phyloP scores from a whole-genome alignment of 2,329 filamentous ascomycete genomes.

The Ophioceras dolichostomum region DNA sequence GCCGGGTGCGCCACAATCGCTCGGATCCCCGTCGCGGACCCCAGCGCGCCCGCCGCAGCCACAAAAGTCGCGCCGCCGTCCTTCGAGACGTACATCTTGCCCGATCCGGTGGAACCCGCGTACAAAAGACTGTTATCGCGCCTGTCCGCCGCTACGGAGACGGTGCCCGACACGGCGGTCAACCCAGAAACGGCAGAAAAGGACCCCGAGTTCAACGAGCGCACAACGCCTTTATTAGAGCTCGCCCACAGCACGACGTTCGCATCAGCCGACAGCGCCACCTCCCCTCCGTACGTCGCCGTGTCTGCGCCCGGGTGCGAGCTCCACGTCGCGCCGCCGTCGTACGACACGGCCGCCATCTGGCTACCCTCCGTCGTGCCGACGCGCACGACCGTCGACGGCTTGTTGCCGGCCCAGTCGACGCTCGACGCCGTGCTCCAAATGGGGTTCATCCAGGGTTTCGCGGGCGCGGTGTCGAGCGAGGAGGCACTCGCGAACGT shows the following conservation, averaged over 20 bases:
- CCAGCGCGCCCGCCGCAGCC: conserved; percentile 20
- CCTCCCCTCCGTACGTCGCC: conserved; percentile 26
- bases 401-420: conserved; percentile 34
- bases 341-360: conserved; percentile 33
- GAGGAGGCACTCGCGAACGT: conserved; percentile 25
- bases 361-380: conserved; percentile 29
- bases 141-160: conserved; percentile 42
- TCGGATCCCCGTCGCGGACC: conserved; percentile 32
- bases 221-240: conserved; percentile 24
- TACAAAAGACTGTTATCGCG: conserved; percentile 39
- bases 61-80: conserved; percentile 33
- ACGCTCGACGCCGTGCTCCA: conserved; percentile 32
- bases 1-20: conserved; percentile 43
- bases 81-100: conserved; percentile 36
- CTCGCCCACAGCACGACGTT: conserved; percentile 37
- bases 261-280: conserved; percentile 38
- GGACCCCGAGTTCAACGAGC: conserved; percentile 24
- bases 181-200: conserved; percentile 33
- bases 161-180: conserved; percentile 28
- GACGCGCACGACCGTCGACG: conserved; percentile 33
- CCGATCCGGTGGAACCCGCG: conserved; percentile 25
- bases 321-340: conserved; percentile 38
- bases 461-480: conserved; percentile 28
- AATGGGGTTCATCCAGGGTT: conserved; percentile 31
- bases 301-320: conserved; percentile 32